Evolutionary conservation across 129 eudicot genomes (phyloP), one percentile per base, ranked within the genome.

Genomic region (Cynara cardunculus): DNA sequence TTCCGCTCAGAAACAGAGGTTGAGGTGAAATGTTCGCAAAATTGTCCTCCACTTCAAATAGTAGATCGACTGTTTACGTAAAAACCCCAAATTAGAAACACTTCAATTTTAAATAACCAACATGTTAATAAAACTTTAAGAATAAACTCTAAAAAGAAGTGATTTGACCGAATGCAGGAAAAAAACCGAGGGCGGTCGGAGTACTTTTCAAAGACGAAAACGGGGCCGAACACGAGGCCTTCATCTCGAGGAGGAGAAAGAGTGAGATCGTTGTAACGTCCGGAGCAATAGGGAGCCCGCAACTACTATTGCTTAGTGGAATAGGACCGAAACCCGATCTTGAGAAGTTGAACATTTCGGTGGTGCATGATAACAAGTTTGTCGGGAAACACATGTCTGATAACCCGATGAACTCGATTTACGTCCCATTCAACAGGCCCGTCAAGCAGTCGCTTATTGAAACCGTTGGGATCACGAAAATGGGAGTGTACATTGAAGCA

Each of bases 271-370:
- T 92, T 49, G 76, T 92, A 66, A 82, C 97, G 1, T 81, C 86
- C 37, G 97, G 99, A 28, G 97, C 99, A 2, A 89, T 95, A 37
- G 99, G 97, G 49, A 95, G 97, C 87, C 99, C 99, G n/a, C 99
- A 95, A 9, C 75, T 95, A 78, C 84, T 95, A 49, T 85, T 95
- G 31, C 90, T 95, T 0, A 92, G 99, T 41, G 99, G 99, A 49
- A 88, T 95, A 72, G 99, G 99, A 53, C 97, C 97, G 1, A 88
- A 86, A 82, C 49, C 69, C 10, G 94, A 95, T 46, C 95, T 95
- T 11, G 70, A 90, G 56, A 90, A 88, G 37, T 25, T 92, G 69
- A 91, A 90, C 89, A 89, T 95, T n/a, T 28, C 97, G 0, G 85
- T 92, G 69, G 92, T 95, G 32, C 87, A 83, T 14, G 87, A 89